Evolutionary conservation across 2,329 filamentous ascomycete genomes (phyloP), one percentile per base, ranked within the genome.

Genomic region (Emericellopsis cladophorae): DNA sequence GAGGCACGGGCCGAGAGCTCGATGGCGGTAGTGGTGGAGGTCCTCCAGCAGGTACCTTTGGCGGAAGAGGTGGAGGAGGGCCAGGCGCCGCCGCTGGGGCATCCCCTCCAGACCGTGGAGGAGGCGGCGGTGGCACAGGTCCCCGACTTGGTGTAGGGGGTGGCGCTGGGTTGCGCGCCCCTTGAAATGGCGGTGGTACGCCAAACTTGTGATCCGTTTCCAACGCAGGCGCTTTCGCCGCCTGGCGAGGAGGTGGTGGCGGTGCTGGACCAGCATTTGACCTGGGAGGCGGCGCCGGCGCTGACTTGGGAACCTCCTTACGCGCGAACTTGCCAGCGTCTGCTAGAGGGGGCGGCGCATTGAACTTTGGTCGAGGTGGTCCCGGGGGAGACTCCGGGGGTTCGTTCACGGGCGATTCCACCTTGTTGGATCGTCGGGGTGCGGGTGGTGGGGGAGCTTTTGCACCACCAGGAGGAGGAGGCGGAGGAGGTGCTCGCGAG

Each of bases 321-420:
- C 80, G 70, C 4, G 83, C 87, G 55, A 78, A 92, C 60, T 86
- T 94, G 31, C 92, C 92, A 43, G 92, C 92, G 58, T 95, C 89
- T 42, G 86, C 78, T 44, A 96, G 64, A 3, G 90, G 85, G 29
- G 92, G 92, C 36, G 92, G 92, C 8, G 86, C 90, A 48, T 79
- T 74, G 65, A 94, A 96, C 51, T 72, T 74, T 8, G 77, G 76
- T 40, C 80, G 74, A 18, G 79, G 74, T 14, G 60, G 58, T 9
- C 72, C 71, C 15, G 80, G 76, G 11, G 86, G 84, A 12, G 81
- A 75, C 44, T 86, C 81, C 53, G 79, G 72, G 24, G 81, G 74
- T 46, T 70, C 69, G 42, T 61, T 53, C 35, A 58, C 53, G 4
- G 63, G 48, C 9, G 57, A 40, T 21, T 78, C 74, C 16, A 58